Percentiles rank a stretch among this genome's conserved stretches.
Conservation (phyloP, 352 stramenopile genomes). For the Vaucheria bursata region DNA sequence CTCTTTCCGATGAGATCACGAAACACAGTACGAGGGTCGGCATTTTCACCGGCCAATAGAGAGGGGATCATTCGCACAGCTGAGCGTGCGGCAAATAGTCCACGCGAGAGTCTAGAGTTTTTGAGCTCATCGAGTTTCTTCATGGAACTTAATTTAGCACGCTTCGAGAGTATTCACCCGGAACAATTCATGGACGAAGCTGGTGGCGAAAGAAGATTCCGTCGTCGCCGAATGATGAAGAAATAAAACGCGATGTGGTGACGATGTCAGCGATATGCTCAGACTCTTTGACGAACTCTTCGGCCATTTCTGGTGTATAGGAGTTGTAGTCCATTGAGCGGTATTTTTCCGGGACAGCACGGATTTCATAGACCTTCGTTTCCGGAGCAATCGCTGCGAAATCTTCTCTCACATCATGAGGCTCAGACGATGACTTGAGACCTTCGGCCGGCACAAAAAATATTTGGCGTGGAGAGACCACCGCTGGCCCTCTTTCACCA, state of each 20-base stretch:
- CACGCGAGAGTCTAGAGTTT: too few species aligned
- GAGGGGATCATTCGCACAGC: too few species aligned
- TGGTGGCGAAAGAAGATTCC: not conserved
- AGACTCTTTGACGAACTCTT: not conserved
- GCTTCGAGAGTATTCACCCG: too few species aligned
- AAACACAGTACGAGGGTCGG: too few species aligned
- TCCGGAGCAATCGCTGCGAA: not conserved
- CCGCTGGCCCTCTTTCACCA: not conserved
- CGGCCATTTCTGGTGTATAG: not conserved
- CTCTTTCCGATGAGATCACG: too few species aligned
- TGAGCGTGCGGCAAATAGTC: too few species aligned
- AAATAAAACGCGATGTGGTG: not conserved
- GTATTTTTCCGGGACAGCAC: not conserved
- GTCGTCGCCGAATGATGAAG: not conserved
- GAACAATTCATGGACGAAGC: not conserved
- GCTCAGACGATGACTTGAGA: not conserved
- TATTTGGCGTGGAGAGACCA: not conserved
- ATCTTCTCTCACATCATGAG: not conserved
- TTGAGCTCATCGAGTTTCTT: too few species aligned
- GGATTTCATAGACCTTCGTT: constrained; percentile 1
- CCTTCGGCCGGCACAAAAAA: not conserved
- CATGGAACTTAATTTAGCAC: too few species aligned
- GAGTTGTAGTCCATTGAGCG: not conserved
- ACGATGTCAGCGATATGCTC: not conserved
- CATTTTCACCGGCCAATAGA: too few species aligned